Base-by-base conservation (phyloP, 2,329 filamentous ascomycete species). In the Paramyrothecium roridum region DNA sequence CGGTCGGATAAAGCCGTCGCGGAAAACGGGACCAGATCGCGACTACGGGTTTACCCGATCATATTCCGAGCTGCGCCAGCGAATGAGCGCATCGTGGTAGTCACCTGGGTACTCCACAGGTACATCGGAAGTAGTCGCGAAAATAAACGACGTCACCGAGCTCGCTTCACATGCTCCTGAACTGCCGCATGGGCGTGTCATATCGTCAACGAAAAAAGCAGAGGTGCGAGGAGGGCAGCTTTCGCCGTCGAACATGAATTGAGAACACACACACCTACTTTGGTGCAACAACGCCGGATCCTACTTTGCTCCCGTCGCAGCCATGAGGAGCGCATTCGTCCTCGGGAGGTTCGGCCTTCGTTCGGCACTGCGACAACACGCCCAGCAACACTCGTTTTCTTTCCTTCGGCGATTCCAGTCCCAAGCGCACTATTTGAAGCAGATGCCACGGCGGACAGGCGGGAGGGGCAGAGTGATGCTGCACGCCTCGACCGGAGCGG, bases 311-410 rank as follows among this genome's bases (percentile, higher is more conserved):
- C 40, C 59, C 65, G 55, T 60, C 73, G 73, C 71, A 6, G 37
- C 37, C 59, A 82, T 83, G 79, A 79, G 75, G 66, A 64, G 71
- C 65, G 71, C 68, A 61, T 69, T 76, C 62, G 61, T 71, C 55
- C 59, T 78, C 46, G 70, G 76, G 70, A 76, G 77, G 63, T 67
- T 75, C 59, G 78, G 73, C 68, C 67, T 73, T 63, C 79, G 67
- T 61, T 66, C 70, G 51, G 67, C 63, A 60, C 56, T 70, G 54
- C 70, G 67, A 54, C 59, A 65, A 54, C 62, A 63, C 50, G 52
- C 56, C 57, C 63, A 63, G 53, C 54, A 57, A 48, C 56, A 56
- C 22, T 13, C 53, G 17, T n/a, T 30, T 17, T 7, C 56, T 43
- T 19, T 52, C 49, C 51, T 65, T 40, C 61, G 61, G 52, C 66